These are phyloP conservation scores for Chamaecyparis obtusa DNA, from an alignment of 75 land plant genomes.

Conservation along the genomic window DNA sequence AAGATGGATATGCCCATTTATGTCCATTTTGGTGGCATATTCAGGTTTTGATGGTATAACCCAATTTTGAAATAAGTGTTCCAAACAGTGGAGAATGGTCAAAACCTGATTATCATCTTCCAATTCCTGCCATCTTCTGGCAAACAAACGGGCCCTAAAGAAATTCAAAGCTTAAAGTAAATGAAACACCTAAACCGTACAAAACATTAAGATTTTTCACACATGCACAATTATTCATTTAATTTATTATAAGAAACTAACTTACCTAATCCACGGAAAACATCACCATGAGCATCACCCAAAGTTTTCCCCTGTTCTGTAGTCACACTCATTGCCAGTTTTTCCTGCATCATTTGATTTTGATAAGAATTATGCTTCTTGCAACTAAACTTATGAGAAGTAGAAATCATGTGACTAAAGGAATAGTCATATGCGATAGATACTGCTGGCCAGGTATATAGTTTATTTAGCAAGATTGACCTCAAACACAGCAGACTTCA, in stretches of 20 bases:
- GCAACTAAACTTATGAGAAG: conserved; percentile 4
- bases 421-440: not conserved
- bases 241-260: not conserved
- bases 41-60: no score
- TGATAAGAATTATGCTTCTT: not conserved
- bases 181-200: not conserved
- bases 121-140: no score
- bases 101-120: no score
- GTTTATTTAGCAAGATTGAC: not conserved
- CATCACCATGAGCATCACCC: conserved; percentile 93
- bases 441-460: not conserved
- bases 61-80: no score
- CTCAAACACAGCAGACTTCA: not conserved
- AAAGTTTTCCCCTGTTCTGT: conserved; percentile 94
- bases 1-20: no score
- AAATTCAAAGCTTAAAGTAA: not conserved
- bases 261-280: conserved; percentile 90
- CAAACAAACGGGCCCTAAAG: no score
- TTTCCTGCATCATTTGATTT: conserved; percentile 50
- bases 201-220: not conserved
- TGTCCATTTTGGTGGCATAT: no score
- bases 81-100: no score
- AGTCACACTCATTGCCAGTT: conserved; percentile 80
- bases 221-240: not conserved
- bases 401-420: not conserved